Percentiles rank a stretch among this genome's conserved stretches.
Evolutionary conservation across 495 filamentous ascomycete genomes (phyloP).

Genomic region (Cairneyella variabilis): DNA sequence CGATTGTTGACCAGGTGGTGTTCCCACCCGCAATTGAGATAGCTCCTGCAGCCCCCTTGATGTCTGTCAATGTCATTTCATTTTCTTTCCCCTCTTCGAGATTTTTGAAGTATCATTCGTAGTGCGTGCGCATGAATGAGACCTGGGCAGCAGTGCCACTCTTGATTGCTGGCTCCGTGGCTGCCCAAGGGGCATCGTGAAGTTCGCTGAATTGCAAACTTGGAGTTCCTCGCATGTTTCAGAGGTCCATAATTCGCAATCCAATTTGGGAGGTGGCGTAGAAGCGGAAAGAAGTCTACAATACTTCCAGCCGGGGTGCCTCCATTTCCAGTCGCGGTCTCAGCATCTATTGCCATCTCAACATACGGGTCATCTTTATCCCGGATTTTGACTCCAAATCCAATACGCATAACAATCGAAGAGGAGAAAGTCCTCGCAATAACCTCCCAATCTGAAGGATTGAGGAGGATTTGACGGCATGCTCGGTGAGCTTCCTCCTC

Average conservation of each 20-base stretch:
- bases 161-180: background rate
- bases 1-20: slow-evolving; percentile 5
- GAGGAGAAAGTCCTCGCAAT: slow-evolving; percentile 20
- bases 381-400: slow-evolving; percentile 40
- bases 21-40: slow-evolving; percentile 1
- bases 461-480: slow-evolving; percentile 3
- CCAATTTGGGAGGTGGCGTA: slow-evolving; percentile 35
- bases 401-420: slow-evolving; percentile 34
- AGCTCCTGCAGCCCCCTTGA: background rate
- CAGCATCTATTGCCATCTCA: slow-evolving; percentile 40
- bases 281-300: slow-evolving; percentile 41
- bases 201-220: slow-evolving; percentile 11
- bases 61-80: background rate
- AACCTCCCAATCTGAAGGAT: slow-evolving; percentile 12
- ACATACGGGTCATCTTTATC: slow-evolving; percentile 40
- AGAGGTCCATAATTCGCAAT: slow-evolving; percentile 36
- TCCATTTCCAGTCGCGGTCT: slow-evolving; percentile 38
- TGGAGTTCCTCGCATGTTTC: slow-evolving; percentile 9
- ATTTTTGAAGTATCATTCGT: background rate
- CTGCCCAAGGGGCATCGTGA: slow-evolving; percentile 14
- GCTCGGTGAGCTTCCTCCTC: slow-evolving; percentile 10
- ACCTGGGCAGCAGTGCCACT: background rate
- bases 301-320: slow-evolving; percentile 39
- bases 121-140: background rate
- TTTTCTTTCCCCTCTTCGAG: background rate